These are phyloP conservation scores for Leishmania martiniquensis DNA, from an alignment of 208 protist genomes.

Conservation along the genomic window DNA sequence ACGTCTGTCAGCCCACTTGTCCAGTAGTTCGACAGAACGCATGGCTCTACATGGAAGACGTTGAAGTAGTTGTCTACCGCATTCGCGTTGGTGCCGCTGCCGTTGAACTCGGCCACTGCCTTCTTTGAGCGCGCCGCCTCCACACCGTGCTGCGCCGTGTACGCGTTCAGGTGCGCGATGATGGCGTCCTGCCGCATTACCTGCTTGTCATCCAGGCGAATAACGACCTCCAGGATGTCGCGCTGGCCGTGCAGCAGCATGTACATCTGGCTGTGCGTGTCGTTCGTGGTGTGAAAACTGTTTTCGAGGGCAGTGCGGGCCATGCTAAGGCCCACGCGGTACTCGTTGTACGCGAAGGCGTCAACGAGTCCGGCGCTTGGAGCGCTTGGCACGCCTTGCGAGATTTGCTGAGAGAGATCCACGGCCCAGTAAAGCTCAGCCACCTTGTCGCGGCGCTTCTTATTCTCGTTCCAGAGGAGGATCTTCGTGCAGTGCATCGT, in stretches of 20 bases:
- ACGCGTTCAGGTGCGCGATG: constrained; percentile 65
- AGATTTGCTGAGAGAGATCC: constrained; percentile 49
- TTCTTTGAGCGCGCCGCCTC: constrained; percentile 39
- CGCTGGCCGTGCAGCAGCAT: constrained; percentile 73
- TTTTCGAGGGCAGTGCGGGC: constrained; percentile 61
- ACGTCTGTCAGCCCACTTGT: constrained; percentile 52
- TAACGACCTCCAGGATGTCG: constrained; percentile 78
- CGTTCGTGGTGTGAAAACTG: constrained; percentile 47
- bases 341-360: constrained; percentile 69
- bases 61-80: constrained; percentile 65
- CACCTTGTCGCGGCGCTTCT: constrained; percentile 76
- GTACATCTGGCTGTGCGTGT: constrained; percentile 83
- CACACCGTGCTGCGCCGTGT: constrained; percentile 50
- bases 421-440: constrained; percentile 71
- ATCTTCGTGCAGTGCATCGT: constrained; percentile 68
- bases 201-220: constrained; percentile 73
- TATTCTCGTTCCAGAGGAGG: constrained; percentile 71
- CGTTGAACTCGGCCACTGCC: not conserved
- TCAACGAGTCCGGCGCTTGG: constrained; percentile 32
- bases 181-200: constrained; percentile 71
- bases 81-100: constrained; percentile 14
- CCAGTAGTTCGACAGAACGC: constrained; percentile 82
- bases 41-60: constrained; percentile 80
- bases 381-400: constrained; percentile 17
- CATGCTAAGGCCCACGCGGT: constrained; percentile 76